phyloP scores from a whole-genome alignment of 345 rosid species.

The Limnanthes douglasii region DNA sequence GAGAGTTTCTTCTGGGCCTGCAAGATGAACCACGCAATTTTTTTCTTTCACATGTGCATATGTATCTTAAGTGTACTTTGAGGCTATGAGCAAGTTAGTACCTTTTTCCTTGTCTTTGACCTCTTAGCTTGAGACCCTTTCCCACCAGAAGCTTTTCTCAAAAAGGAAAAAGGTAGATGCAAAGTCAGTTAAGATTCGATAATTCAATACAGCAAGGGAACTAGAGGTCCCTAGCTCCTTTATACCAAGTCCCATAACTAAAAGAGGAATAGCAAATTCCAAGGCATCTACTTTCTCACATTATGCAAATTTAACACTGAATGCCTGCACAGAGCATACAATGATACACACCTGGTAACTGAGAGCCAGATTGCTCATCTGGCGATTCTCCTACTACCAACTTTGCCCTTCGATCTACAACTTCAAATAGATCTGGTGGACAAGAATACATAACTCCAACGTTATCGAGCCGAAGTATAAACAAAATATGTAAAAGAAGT shows the following conservation, averaged over 20 bases:
- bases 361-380: slow-evolving; percentile 60
- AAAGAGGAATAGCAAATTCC: no score
- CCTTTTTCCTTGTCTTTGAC: slow-evolving; percentile 47
- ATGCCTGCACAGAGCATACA: no score
- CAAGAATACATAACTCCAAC: slow-evolving; percentile 1
- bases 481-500: no score
- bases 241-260: background rate
- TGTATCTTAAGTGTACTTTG: slow-evolving; percentile 2
- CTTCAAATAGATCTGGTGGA: slow-evolving; percentile 76
- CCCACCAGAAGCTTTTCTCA: slow-evolving; percentile 40
- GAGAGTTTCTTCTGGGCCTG: slow-evolving; percentile 39
- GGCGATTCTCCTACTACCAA: slow-evolving; percentile 73
- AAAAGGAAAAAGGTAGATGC: slow-evolving; percentile 4
- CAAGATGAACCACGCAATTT: no score
- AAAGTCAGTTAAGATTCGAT: no score
- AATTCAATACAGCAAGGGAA: no score
- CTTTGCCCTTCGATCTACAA: slow-evolving; percentile 94
- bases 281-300: no score
- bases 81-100: slow-evolving; percentile 14
- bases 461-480: slow-evolving; percentile 1
- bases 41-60: slow-evolving; percentile 3
- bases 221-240: no score
- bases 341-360: slow-evolving; percentile 62
- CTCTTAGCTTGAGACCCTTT: slow-evolving; percentile 65
- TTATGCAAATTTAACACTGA: background rate